Conservation (phyloP, 1,284 basidiomycete species). For the Dichomitus squalens region DNA sequence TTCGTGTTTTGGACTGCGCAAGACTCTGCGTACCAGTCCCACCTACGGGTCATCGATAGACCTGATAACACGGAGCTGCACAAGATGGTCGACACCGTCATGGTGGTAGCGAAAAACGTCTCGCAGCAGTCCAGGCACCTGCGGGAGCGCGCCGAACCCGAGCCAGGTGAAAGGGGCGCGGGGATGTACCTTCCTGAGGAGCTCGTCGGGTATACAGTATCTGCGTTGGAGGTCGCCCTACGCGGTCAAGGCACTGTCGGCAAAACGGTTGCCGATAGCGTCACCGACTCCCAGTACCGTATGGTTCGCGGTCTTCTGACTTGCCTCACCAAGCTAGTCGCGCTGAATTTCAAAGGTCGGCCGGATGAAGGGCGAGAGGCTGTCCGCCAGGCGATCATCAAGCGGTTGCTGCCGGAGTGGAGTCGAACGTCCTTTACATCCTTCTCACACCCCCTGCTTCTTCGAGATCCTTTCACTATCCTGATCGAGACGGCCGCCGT, state of each 20-base stretch:
- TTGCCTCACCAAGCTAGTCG: constrained; percentile 69
- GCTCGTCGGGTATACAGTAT: constrained; percentile 86
- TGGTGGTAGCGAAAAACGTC: constrained; percentile 67
- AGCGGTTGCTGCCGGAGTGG: constrained; percentile 88
- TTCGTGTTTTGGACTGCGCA: constrained; percentile 85
- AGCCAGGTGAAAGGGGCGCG: constrained; percentile 68
- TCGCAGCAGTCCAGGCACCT: constrained; percentile 78
- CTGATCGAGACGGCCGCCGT: constrained; percentile 88
- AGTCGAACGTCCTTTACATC: constrained; percentile 77
- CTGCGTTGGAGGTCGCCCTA: constrained; percentile 80
- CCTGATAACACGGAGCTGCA: constrained; percentile 57
- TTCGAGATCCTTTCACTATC: constrained; percentile 86
- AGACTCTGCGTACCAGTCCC: constrained; percentile 65
- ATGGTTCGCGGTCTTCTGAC: constrained; percentile 79
- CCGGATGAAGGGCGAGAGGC: constrained; percentile 73
- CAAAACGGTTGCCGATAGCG: constrained; percentile 66
- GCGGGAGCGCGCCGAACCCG: constrained; percentile 74
- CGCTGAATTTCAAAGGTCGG: constrained; percentile 65
- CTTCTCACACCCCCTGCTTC: constrained; percentile 77
- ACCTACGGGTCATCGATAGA: constrained; percentile 51
- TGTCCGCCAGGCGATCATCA: constrained; percentile 83
- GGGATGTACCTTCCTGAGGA: constrained; percentile 91
- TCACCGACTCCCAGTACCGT: constrained; percentile 77
- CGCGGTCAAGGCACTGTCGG: constrained; percentile 61
- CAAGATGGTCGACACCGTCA: constrained; percentile 80